Conservation (phyloP, 345 rosid genomes). For the Eucalyptus pauciflora region DNA sequence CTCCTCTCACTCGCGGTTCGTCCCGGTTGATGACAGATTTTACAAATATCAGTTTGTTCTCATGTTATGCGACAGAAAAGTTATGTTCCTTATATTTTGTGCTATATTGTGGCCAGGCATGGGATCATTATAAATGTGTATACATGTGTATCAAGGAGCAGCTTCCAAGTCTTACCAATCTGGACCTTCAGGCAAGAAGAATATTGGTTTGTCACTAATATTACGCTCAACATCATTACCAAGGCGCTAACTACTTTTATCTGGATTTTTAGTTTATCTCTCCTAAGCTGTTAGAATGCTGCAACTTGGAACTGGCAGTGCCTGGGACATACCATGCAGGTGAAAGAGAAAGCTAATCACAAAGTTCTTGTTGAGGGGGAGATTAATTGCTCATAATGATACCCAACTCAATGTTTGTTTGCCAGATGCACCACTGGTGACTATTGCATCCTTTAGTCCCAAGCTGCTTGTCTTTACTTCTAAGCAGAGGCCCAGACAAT, state of each 20-base stretch:
- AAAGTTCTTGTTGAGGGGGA: not conserved
- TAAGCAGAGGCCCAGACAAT: conserved; percentile 90
- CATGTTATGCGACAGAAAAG: not conserved
- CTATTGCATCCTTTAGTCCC: conserved; percentile 83
- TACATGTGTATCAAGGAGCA: conserved; percentile 91
- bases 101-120: conserved; percentile 50
- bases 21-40: not conserved
- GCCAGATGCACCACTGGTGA: conserved; percentile 82
- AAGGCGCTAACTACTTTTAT: not conserved
- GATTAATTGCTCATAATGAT: not conserved
- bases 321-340: conserved; percentile 97
- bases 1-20: not conserved
- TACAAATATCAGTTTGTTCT: not conserved
- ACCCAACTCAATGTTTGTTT: not conserved
- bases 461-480: conserved; percentile 89
- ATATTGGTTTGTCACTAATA: not conserved
- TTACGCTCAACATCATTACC: not conserved
- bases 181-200: conserved; percentile 77
- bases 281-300: conserved; percentile 87
- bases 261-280: conserved; percentile 60
- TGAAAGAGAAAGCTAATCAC: conserved; percentile 1
- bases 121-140: conserved; percentile 93
- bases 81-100: not conserved
- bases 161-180: conserved; percentile 75
- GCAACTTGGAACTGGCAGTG: conserved; percentile 92